Base-by-base conservation (phyloP, 2,329 filamentous ascomycete species). In the Coleophoma eucalyptorum region DNA sequence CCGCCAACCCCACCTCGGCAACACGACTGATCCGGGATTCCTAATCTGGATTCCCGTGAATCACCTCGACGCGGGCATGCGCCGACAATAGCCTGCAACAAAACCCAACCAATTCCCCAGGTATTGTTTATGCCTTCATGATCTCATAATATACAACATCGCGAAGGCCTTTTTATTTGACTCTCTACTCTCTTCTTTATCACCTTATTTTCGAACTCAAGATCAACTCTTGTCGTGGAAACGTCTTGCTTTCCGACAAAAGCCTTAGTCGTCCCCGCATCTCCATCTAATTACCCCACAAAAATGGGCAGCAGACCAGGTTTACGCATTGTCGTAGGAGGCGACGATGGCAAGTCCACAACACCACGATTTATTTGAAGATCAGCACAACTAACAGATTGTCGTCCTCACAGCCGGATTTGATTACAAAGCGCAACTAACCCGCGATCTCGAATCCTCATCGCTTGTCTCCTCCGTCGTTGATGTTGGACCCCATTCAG, bases 371-470 rank as follows among this genome's bases (percentile, higher is more conserved):
- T 18, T 38, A 5, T n/a, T 6, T 38, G 6, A 26, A 2, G 26
- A 26, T 7, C 26, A 26, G 26, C 26, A 26, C 5, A 43, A 15
- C 15, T 26, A 16, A 31, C 10, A 38, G 7, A 21, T 8, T 11
- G 32, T 26, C 26, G 7, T 47, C 12, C 20, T 48, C 35, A 21
- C n/a, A 59, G 62, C 62, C 19, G 90, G 90, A 65, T 79, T 87
- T 62, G 73, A 72, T 59, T 94, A 94, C 80, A 94, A 93, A 71
- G 81, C 84, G 66, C 80, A 82, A 59, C 85, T 95, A 72, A 89
- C 89, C 66, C 74, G 77, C 48, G 84, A 90, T 64, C 81, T 95
- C 54, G 76, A 85, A 58, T 74, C 79, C 44, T 81, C 88, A 69
- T 70, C 79, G 3, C 81, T 84, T 55, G 87, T 95, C 56, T 71